A percentile compares a stretch with the other conserved stretches of the same genome.
These are phyloP conservation scores for Ceratocystis destructans DNA, from an alignment of 2,329 filamentous ascomycete species.

Conservation along the genomic window DNA sequence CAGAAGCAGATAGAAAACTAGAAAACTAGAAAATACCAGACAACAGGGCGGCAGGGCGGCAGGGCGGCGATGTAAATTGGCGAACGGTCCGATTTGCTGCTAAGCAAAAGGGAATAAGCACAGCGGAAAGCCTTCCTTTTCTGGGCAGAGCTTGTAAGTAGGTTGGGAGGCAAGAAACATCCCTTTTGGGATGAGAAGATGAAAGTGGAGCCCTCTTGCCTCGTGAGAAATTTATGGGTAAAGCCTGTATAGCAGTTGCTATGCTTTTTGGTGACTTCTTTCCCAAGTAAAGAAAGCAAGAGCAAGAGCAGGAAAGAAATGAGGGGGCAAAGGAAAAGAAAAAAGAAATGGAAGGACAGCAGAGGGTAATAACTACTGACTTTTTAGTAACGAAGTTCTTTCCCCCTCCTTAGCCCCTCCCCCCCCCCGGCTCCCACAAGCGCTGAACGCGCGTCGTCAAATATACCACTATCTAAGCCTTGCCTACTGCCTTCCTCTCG, in stretches of 20 bases:
- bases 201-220: not conserved
- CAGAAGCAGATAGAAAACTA: not conserved
- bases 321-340: not conserved
- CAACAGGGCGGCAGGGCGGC: not conserved
- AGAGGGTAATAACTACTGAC: conserved; percentile 13
- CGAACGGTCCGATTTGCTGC: not conserved
- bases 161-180: not conserved
- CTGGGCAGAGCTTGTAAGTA: not conserved
- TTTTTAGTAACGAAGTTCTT: not conserved
- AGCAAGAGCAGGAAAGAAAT: not conserved
- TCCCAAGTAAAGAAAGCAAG: not conserved
- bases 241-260: not conserved
- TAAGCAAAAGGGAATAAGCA: conserved; percentile 7
- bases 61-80: conserved; percentile 13
- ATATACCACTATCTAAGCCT: not conserved
- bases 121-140: not conserved
- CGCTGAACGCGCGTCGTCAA: conserved; percentile 1
- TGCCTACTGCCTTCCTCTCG: not conserved
- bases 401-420: not conserved
- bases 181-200: not conserved
- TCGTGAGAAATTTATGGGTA: not conserved
- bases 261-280: not conserved
- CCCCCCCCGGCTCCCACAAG: not conserved
- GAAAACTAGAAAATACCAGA: not conserved
- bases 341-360: conserved; percentile 2